Evolutionary conservation across 2,329 filamentous ascomycete genomes (phyloP).

Genomic region (Cordyceps pruinosa): DNA sequence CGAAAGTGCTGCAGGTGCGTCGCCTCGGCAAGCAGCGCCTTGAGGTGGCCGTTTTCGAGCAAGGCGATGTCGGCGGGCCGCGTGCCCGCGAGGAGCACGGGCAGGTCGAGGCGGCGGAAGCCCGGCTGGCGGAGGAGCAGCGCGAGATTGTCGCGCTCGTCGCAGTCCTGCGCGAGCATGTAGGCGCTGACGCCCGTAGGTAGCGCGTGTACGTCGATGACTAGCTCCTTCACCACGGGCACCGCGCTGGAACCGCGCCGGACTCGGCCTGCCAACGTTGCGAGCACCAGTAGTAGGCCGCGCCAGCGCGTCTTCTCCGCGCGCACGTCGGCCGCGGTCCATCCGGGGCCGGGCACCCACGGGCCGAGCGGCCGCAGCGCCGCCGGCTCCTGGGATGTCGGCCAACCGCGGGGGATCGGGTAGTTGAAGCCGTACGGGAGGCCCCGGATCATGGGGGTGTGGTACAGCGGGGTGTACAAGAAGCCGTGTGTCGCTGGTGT

Average conservation of each 20-base stretch:
- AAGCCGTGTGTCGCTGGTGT: slow-evolving; percentile 33
- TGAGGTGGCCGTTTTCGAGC: slow-evolving; percentile 9
- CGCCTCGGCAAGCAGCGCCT: slow-evolving; percentile 13
- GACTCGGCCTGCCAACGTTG: slow-evolving; percentile 19
- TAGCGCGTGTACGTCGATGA: slow-evolving; percentile 25
- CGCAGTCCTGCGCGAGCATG: slow-evolving; percentile 22
- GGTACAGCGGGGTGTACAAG: slow-evolving; percentile 29
- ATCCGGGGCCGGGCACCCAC: not conserved
- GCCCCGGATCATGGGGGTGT: not conserved
- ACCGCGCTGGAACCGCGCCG: slow-evolving; percentile 18
- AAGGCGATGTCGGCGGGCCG: not conserved
- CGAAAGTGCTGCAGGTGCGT: slow-evolving; percentile 19
- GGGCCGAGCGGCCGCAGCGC: too few relatives aligned
- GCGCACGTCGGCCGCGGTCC: not conserved
- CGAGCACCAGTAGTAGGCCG: slow-evolving; percentile 24
- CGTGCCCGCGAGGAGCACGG: not conserved
- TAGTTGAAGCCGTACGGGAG: slow-evolving; percentile 3
- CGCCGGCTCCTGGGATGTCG: not conserved
- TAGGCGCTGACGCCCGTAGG: slow-evolving; percentile 25
- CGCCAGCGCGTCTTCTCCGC: slow-evolving; percentile 19
- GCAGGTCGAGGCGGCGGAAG: not conserved
- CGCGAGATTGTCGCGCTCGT: slow-evolving; percentile 21
- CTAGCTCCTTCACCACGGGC: slow-evolving; percentile 26
- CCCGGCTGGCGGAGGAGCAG: not conserved
- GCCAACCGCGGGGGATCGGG: slow-evolving; percentile 3